Evolutionary conservation across 805 yeast species (phyloP), one percentile per base, ranked within the genome.

Genomic region (Barnettozyma pratensis): DNA sequence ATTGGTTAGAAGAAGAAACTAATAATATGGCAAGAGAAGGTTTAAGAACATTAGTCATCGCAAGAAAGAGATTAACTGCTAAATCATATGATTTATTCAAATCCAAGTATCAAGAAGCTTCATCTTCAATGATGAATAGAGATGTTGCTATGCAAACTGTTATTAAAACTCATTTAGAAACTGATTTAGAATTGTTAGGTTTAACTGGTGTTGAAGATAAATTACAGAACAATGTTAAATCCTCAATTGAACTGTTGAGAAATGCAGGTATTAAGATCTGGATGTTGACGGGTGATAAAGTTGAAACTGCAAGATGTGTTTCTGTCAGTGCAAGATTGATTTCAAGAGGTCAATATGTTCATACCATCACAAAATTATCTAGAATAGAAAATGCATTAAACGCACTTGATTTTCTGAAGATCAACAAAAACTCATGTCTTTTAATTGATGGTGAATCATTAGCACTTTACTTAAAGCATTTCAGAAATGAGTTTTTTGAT

Each of bases 211-310:
- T 94, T 27, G 99, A 94, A 63, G 99, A 94, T 64, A 87, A 89
- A 63, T 74, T 94, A 43, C 99, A 94, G 64, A 76, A 80, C 49
- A 90, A 92, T 64, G 97, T 95, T 43, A 92, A 92, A 67, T 77
- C 95, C 0, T 88, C 97, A 0, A 83, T 94, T 50, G 99, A 94
- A 70, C 74, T 91, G 35, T 73, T 94, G 56, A 78, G 99, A 57
- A 94, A 95, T 68, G 99, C 98, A 0, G 99, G 98, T 4, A 81
- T 95, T 48, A 91, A 91, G 60, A 94, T 94, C 45, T 94, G 99
- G 99, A 95, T 94, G 99, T 72, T 94, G 42, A 94, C 99, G 0
- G 99, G 99, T 56, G 99, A 94, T 66, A 94, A 94, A 65, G 98
- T 94, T 6, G 99, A 94, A 69, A 94, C 99, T 0, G 99, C 99